These are phyloP conservation scores for Trichomonas vaginalis DNA, from an alignment of 208 protist species.

Conservation along the genomic window DNA sequence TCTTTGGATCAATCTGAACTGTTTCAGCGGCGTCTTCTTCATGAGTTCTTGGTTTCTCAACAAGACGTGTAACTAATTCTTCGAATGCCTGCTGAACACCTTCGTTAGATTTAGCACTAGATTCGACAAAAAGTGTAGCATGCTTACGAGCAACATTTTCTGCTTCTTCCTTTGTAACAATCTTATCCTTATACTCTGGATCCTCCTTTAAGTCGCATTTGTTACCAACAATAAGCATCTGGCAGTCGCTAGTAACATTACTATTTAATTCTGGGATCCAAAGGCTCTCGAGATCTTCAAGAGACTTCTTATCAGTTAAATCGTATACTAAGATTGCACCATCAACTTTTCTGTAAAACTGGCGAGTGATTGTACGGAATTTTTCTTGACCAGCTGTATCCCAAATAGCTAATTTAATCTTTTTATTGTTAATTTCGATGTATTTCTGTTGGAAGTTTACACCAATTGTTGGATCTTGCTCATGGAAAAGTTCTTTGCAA, in stretches of 20 bases:
- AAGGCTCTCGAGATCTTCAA: background rate
- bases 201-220: background rate
- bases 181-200: background rate
- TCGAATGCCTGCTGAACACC: background rate
- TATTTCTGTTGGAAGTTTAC: conserved; percentile 1
- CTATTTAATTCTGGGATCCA: background rate
- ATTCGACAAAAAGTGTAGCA: background rate
- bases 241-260: background rate
- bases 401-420: conserved; percentile 13
- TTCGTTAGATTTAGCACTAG: background rate
- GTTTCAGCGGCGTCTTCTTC: background rate
- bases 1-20: background rate
- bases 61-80: background rate
- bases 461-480: background rate
- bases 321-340: conserved; percentile 14
- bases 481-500: background rate
- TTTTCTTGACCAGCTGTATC: conserved; percentile 22
- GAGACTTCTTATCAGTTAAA: background rate
- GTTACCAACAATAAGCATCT: background rate
- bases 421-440: background rate
- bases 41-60: background rate
- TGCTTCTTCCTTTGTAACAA: background rate
- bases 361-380: background rate
- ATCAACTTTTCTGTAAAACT: conserved; percentile 11
- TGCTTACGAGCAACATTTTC: background rate